These are phyloP conservation scores for Solanum neorickii DNA, from an alignment of 257 asterid genomes.

Conservation along the genomic window DNA sequence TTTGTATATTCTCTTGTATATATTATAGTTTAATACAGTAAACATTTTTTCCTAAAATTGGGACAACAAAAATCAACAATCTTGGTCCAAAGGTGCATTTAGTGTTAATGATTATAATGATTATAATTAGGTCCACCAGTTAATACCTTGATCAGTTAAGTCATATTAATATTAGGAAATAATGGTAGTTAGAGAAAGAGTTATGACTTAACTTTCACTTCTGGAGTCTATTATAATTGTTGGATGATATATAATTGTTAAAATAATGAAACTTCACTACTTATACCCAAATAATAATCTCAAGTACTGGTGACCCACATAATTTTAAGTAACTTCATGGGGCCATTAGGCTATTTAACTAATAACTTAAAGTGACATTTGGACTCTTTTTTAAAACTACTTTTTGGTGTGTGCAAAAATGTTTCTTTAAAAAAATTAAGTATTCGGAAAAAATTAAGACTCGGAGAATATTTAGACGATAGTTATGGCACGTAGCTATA, in stretches of 20 bases:
- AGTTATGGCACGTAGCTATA: not conserved
- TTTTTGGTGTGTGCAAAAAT: not conserved
- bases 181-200: not conserved
- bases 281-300: not conserved
- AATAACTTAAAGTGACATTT: not conserved
- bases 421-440: not conserved
- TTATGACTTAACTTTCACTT: slow-evolving; percentile 2
- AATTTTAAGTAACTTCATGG: not conserved
- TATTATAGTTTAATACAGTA: not conserved
- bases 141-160: not conserved
- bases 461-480: not conserved
- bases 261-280: not conserved
- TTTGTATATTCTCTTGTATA: not conserved
- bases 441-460: not conserved
- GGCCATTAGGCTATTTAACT: not conserved
- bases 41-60: not conserved
- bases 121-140: not conserved
- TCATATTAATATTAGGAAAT: not conserved
- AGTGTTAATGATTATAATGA: not conserved
- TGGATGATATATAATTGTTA: not conserved
- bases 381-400: not conserved
- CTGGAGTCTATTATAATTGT: not conserved
- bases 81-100: not conserved
- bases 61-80: not conserved
- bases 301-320: not conserved